phyloP scores from a whole-genome alignment of 768 basidiomycete genomes.

The Infundibulicybe gibba region DNA sequence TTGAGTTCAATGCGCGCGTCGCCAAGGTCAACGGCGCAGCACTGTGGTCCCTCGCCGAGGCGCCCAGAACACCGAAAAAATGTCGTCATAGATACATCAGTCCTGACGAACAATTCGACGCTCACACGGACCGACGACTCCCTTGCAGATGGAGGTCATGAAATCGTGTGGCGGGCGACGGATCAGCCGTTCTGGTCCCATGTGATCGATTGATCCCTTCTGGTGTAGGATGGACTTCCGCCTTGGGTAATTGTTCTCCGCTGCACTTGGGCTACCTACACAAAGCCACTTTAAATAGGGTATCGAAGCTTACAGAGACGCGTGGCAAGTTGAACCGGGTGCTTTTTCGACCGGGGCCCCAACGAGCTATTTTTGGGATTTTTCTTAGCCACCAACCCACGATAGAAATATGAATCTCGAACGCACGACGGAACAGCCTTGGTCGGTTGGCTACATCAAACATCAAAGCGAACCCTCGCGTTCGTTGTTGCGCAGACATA shows the following conservation, averaged over 20 bases:
- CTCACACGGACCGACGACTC: conserved; percentile 40
- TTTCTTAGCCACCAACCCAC: no score
- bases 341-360: no score
- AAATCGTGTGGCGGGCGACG: conserved; percentile 48
- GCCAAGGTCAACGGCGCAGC: conserved; percentile 49
- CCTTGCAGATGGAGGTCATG: conserved; percentile 39
- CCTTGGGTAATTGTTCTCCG: conserved; percentile 1
- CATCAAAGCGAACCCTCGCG: no score
- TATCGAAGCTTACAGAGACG: no score
- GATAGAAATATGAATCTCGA: no score
- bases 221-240: conserved; percentile 30
- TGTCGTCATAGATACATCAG: conserved; percentile 40
- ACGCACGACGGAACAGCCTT: no score
- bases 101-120: conserved; percentile 53
- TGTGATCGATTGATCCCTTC: conserved; percentile 47
- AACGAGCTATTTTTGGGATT: no score
- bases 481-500: background rate
- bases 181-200: conserved; percentile 45
- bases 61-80: conserved; percentile 51
- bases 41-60: conserved; percentile 54
- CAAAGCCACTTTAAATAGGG: no score
- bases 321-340: no score
- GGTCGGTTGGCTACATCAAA: no score
- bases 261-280: no score
- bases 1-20: conserved; percentile 47